phyloP scores from a whole-genome alignment of 2,329 filamentous ascomycete species.

The Bimuria novae-zelandiae region DNA sequence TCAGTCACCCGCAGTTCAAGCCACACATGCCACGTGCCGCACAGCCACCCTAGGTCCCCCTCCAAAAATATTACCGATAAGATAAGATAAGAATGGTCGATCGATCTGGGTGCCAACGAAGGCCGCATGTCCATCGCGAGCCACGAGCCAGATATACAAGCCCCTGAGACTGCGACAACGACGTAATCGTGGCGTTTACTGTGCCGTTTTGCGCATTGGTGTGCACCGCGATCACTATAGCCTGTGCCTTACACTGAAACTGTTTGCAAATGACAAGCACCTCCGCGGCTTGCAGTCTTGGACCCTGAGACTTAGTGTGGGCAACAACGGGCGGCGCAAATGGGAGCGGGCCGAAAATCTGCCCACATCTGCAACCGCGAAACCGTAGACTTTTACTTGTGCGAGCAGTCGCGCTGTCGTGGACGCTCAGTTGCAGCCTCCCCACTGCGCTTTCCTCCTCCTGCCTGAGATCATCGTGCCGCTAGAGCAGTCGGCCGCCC shows the following conservation, averaged over 20 bases:
- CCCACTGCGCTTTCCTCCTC: not conserved
- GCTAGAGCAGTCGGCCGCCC: not conserved
- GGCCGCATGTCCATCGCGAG: too few relatives aligned
- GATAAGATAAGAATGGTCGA: too few relatives aligned
- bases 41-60: too few relatives aligned
- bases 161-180: not conserved
- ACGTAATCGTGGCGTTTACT: not conserved
- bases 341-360: not conserved
- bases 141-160: too few relatives aligned
- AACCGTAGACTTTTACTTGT: not conserved
- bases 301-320: slow-evolving; percentile 4
- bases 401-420: not conserved
- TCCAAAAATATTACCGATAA: too few relatives aligned
- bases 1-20: too few relatives aligned
- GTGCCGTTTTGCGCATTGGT: not conserved
- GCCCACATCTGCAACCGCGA: not conserved
- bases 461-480: slow-evolving; percentile 10
- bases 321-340: not conserved
- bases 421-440: not conserved
- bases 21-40: too few relatives aligned
- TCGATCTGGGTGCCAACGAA: too few relatives aligned
- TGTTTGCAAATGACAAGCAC: too few relatives aligned
- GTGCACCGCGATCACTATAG: not conserved
- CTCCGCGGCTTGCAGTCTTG: not conserved
- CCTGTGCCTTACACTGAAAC: not conserved